Percentiles rank a stretch among this genome's conserved stretches.
These are phyloP conservation scores for Arthroderma uncinatum DNA, from an alignment of 2,329 filamentous ascomycete genomes.

Conservation along the genomic window DNA sequence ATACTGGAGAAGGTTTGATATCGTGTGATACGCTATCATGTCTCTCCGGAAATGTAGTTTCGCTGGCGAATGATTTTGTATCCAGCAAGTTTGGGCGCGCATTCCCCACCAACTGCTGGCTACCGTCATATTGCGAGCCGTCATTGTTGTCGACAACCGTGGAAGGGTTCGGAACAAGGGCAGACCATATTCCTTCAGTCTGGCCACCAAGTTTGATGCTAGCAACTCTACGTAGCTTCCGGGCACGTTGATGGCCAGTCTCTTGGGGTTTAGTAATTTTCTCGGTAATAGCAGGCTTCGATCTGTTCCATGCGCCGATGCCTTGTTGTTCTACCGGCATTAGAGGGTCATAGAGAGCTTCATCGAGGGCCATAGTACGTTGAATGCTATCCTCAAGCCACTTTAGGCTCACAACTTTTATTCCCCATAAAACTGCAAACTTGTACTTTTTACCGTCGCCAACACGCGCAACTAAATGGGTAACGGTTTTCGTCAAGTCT, in stretches of 20 bases:
- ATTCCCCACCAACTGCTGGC: constrained; percentile 13
- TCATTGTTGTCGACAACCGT: constrained; percentile 7
- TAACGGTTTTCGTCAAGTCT: constrained; percentile 75
- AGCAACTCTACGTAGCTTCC: constrained; percentile 78
- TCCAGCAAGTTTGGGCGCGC: constrained; percentile 23
- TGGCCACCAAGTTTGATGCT: constrained; percentile 74
- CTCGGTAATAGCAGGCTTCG: constrained; percentile 22
- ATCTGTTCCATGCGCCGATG: constrained; percentile 59
- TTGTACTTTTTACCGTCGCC: constrained; percentile 82
- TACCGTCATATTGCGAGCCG: constrained; percentile 14
- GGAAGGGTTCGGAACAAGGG: constrained; percentile 43
- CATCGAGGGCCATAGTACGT: constrained; percentile 83
- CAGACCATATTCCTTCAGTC: constrained; percentile 76
- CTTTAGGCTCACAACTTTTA: constrained; percentile 66
- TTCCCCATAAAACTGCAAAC: constrained; percentile 71
- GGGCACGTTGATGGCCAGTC: constrained; percentile 47
- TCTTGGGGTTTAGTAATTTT: constrained; percentile 35
- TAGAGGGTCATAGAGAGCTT: constrained; percentile 68
- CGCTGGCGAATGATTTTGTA: constrained; percentile 30
- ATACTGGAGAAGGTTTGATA: constrained; percentile 14
- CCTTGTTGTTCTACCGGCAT: constrained; percentile 62
- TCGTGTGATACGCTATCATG: constrained; percentile 14
- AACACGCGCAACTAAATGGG: constrained; percentile 70
- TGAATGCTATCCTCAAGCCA: constrained; percentile 78
- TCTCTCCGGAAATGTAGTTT: constrained; percentile 25